Evolutionary conservation across 192 early-diverging fungal species (phyloP).

Genomic region (Cladochytrium replicatum): DNA sequence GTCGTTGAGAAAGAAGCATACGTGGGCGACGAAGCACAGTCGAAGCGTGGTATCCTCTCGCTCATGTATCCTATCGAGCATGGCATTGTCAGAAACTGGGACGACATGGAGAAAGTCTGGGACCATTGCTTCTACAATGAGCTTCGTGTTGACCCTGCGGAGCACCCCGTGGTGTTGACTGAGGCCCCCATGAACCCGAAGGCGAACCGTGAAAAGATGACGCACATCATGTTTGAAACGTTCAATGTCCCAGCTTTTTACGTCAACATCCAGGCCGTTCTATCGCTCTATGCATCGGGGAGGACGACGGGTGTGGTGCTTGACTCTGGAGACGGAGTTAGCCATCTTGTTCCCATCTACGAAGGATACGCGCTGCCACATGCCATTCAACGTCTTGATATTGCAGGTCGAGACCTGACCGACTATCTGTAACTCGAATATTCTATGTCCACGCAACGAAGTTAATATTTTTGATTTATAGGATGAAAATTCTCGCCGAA

Average conservation of each 20-base stretch:
- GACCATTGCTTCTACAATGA: constrained; percentile 39
- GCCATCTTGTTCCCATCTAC: constrained; percentile 35
- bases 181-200: constrained; percentile 39
- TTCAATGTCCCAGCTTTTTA: constrained; percentile 37
- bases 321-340: constrained; percentile 36
- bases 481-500: constrained; percentile 32
- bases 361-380: constrained; percentile 27
- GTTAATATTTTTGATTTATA: background rate
- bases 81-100: constrained; percentile 70
- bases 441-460: background rate
- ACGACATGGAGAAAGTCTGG: constrained; percentile 71
- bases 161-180: constrained; percentile 34
- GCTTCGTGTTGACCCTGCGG: constrained; percentile 36
- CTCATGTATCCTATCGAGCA: constrained; percentile 66
- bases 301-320: constrained; percentile 37
- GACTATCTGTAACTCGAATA: background rate
- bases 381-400: constrained; percentile 27
- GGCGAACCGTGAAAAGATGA: constrained; percentile 38
- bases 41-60: constrained; percentile 60
- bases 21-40: constrained; percentile 64
- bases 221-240: no score
- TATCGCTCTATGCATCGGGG: constrained; percentile 34
- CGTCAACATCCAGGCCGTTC: constrained; percentile 33
- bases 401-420: constrained; percentile 16
- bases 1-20: constrained; percentile 66